Base-by-base conservation (phyloP, 2,329 filamentous ascomycete species). In the Penicillium polonicum region DNA sequence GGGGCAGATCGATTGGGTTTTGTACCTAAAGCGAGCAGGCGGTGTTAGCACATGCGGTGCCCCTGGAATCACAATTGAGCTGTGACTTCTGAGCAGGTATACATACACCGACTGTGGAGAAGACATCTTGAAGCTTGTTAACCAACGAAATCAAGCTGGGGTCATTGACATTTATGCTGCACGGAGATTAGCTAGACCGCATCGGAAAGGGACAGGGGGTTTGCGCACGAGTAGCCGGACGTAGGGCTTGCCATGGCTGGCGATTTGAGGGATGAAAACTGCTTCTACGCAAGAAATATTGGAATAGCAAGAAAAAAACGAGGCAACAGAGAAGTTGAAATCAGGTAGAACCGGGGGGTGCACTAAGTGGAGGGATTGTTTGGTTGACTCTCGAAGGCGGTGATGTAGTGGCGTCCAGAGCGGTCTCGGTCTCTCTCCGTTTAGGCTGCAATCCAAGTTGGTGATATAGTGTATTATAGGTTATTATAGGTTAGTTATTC, bases 111-210 rank as follows among this genome's bases (percentile, higher is more conserved):
- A 99, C 94, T 42, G 94, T 97, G 62, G 93, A 89, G 76, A 99
- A 99, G 68, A 99, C 94, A 91, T 99, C 94, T 77, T 99, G 94
- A 48, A 99, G 88, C 83, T 96, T 97, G 83, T 99, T 99, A 75
- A 99, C 94, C 69, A 97, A 89, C 33, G 86, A 88, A 70, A 89
- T 89, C 68, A 89, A 80, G 64, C 81, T 81, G 27, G 86, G 86
- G 70, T 89, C 86, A 72, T 89, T 89, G 60, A 89, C 86, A 74
- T 88, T 89, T 75, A 88, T 87, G 68, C 86, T 88, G 72, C 66
- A 53, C 58, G 59, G 50, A 59, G 43, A 61, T 70, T 65, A 70
- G 68, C 63, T 60, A 63, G 65, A 64, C 67, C 60, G 60, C 55
- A 64, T 60, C 65, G 55, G 60, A 65, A 62, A 60, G 60, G 64